Percentiles rank a stretch among this genome's conserved stretches.
Conservation (phyloP, 148 eudicot genomes). For the Nyssa sinensis region DNA sequence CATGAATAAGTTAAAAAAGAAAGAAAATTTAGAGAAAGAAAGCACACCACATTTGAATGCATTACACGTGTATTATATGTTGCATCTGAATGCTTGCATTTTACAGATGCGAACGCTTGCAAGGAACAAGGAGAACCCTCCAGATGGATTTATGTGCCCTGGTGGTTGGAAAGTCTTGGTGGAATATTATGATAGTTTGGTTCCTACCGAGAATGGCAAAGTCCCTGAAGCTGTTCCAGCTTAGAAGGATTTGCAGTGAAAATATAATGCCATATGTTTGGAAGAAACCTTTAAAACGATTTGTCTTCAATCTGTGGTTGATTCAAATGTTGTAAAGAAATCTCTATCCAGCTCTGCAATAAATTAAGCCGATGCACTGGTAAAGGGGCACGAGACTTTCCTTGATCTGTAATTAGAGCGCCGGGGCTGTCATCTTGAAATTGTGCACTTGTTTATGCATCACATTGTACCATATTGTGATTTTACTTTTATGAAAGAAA, state of each 20-base stretch:
- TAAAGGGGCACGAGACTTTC: background rate
- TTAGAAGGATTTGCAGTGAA: slow-evolving; percentile 6
- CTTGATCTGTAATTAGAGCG: background rate
- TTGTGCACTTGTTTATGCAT: background rate
- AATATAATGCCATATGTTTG: background rate
- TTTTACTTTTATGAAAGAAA: background rate
- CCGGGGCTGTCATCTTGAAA: background rate
- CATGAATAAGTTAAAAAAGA: background rate
- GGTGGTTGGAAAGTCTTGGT: slow-evolving; percentile 78
- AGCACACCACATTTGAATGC: background rate
- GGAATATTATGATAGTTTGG: slow-evolving; percentile 57
- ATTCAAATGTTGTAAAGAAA: background rate
- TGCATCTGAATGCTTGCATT: background rate
- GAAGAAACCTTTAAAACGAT: slow-evolving; percentile 9
- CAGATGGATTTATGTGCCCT: slow-evolving; percentile 84
- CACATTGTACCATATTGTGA: background rate
- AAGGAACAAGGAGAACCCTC: slow-evolving; percentile 70
- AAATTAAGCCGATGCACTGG: background rate
- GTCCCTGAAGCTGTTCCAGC: slow-evolving; percentile 47
- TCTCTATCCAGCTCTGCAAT: background rate
- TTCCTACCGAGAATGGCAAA: slow-evolving; percentile 43
- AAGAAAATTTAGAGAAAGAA: background rate
- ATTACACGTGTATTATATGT: background rate
- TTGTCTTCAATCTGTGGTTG: background rate
- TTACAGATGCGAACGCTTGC: slow-evolving; percentile 84